These are phyloP conservation scores for Dalbergia oliveri DNA, from an alignment of 306 rosid species.

Conservation along the genomic window DNA sequence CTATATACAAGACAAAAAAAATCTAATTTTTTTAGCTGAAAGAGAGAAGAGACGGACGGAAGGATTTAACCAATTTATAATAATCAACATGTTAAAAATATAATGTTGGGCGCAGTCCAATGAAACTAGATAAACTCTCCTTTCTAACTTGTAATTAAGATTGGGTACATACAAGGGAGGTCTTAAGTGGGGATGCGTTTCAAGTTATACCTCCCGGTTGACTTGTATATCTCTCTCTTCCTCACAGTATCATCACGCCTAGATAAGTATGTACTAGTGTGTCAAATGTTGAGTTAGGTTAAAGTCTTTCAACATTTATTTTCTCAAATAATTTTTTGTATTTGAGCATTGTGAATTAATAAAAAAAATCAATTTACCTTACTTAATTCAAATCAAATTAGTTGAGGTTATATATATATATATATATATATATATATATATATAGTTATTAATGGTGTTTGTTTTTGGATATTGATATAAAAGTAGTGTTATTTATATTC, in stretches of 20 bases:
- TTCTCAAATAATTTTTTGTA: too few species aligned
- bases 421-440: neutral
- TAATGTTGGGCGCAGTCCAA: constrained; percentile 20
- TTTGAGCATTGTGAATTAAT: too few species aligned
- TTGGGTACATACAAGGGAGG: constrained; percentile 64
- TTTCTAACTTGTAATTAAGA: neutral
- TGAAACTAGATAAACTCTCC: neutral
- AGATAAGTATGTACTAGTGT: neutral
- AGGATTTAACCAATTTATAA: neutral
- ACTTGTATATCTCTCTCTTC: constrained; percentile 41
- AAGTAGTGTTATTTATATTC: too few species aligned
- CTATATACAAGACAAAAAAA: neutral
- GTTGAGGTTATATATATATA: neutral
- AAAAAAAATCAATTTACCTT: too few species aligned
- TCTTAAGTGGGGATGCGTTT: constrained; percentile 59
- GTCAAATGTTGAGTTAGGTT: too few species aligned
- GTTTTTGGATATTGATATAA: neutral
- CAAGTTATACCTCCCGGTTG: constrained; percentile 47
- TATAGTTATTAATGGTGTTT: neutral
- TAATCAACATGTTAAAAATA: constrained; percentile 6
- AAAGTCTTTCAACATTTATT: too few species aligned
- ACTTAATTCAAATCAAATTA: too few species aligned
- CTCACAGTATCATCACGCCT: neutral
- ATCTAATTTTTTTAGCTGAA: neutral
- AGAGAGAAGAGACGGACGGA: neutral